Evolutionary conservation across 345 rosid genomes (phyloP), one percentile per base, ranked within the genome.

Genomic region (Populus davidiana): DNA sequence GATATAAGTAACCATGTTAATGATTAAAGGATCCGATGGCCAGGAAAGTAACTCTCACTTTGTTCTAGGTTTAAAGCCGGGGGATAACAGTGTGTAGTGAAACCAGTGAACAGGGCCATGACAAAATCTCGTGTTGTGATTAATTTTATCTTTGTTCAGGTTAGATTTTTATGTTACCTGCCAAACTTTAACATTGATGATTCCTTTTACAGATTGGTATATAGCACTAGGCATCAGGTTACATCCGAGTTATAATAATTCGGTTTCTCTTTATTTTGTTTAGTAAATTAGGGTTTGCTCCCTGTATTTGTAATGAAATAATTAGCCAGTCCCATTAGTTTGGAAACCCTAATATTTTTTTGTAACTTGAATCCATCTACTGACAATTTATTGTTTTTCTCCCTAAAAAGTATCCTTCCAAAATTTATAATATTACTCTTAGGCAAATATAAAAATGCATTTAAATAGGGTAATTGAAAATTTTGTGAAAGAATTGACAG

Each of bases 41-140:
- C 36, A 25, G 66, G 49, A 44, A 44, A 27, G 61, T 33, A 23
- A 35, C 75, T 59, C 75, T 59, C 66, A 23, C 52, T 72, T 71
- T 36, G 44, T 59, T 61, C 61, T 71, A 47, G 70, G 33, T 61
- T 63, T 33, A 33, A 70, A 54, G 44, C 56, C 65, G 64, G 18
- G 31, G 66, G 64, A 64, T 64, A 36, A 72, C 36, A 69, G 62
- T 78, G 75, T 35, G 50, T 64, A 17, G 65, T 71, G 50, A 71
- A 63, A 11, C 29, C 8, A 78, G 12, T 63, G 1, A 49, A 23
- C 54, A 23, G 29, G 75, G 67, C 56, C 50, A 35, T 33, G 25
- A 68, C 54, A 39, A 67, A 18, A 50, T 23, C n/a, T 39, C 25
- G 25, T 70, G 23, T 27, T 31, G 43, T 63, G 59, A 8, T 44